phyloP scores from a whole-genome alignment of 2,329 filamentous ascomycete genomes.

The Phyllosticta citrichinensis region DNA sequence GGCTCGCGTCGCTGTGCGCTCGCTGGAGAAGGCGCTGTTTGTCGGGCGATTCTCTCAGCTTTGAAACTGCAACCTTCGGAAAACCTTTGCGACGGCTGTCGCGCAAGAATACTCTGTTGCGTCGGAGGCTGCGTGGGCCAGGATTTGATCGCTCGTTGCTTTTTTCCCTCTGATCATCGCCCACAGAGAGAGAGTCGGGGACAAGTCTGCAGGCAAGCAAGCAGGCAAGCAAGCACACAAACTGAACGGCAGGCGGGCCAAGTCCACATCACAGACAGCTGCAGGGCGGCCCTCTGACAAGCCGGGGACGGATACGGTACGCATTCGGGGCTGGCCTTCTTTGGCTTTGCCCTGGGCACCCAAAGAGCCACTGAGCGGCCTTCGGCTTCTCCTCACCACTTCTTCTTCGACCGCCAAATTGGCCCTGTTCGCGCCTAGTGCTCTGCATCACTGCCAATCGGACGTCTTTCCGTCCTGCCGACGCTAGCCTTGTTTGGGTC shows the following conservation, averaged over 20 bases:
- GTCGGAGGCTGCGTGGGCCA: conserved; percentile 1
- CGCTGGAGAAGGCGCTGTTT: no score
- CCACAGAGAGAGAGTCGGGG: no score
- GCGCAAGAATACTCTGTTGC: neutral
- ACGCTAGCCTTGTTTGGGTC: neutral
- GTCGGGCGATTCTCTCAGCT: no score
- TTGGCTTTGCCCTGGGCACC: neutral
- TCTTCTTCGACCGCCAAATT: neutral
- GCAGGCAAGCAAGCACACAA: neutral
- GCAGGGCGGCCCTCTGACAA: neutral
- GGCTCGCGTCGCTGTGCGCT: neutral
- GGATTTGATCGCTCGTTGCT: conserved; percentile 4
- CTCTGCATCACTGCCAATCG: neutral
- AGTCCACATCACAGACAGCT: no score
- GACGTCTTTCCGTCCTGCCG: neutral
- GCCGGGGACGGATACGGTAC: neutral
- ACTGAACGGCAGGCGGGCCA: neutral
- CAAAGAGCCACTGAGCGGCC: neutral
- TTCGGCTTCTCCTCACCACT: neutral
- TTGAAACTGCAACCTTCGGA: no score
- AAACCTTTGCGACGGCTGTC: no score
- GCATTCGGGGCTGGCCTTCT: neutral
- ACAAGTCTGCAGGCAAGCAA: no score
- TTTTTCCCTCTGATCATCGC: conserved; percentile 7
- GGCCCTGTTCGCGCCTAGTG: neutral